Evolutionary conservation across 345 rosid genomes (phyloP), one percentile per base, ranked within the genome.

Genomic region (Populus deltoides): DNA sequence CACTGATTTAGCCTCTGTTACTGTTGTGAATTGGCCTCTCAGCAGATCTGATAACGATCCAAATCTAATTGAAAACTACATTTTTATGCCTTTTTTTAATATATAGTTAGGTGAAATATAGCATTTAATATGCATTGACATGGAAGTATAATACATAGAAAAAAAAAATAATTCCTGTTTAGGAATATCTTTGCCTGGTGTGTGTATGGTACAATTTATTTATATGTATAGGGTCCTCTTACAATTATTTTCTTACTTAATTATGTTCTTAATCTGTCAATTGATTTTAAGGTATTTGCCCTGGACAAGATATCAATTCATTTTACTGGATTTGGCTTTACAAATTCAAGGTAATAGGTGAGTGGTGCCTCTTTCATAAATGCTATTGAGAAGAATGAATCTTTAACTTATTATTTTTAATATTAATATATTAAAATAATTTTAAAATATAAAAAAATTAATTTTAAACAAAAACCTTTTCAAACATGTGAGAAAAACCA

Each of bases 401-500:
- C 27, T 27, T 27, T 1, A 27, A 27, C 27, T 27, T 27, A 27
- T 29, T 31, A 33, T 33, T 33, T 33, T 33, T 33, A 33, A 3
- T 33, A 33, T 33, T 4, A 33, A 0, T 0, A 33, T 5, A 33
- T 33, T 5, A 4, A 33, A 33, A 33, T 0, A 4, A 5, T 0
- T 4, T 33, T 0, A 33, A 33, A 33, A 33, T 33, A 33, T 33
- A 33, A 0, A 33, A 33, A 33, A 33, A 33, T 0, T 33, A 33
- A 33, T 33, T 33, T 33, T 33, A 33, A 0, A 0, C 36, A 4
- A 33, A 31, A 4, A 0, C 0, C 4, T 33, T 33, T 33, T 33
- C 0, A 4, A 33, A 33, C 0, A 5, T 33, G 4, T 33, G 0
- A 5, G 0, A 33, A 33, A 33, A 33, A 33, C 0, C 6, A 0